These are phyloP conservation scores for Hanseniaspora uvarum DNA, from an alignment of 1,139 yeast genomes.

Conservation along the genomic window DNA sequence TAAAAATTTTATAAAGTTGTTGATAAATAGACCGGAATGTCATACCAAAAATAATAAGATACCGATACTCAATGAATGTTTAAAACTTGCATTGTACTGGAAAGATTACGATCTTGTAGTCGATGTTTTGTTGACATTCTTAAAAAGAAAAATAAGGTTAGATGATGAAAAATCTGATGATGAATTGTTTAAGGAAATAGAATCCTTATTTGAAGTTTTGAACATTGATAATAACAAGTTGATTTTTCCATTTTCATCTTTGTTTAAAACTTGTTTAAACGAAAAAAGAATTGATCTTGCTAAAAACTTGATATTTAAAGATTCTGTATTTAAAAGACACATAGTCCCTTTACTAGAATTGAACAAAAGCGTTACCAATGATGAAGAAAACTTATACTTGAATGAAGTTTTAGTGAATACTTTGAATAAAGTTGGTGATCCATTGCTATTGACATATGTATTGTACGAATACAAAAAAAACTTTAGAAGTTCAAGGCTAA, in stretches of 20 bases:
- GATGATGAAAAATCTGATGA: conserved; percentile 17
- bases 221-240: background rate
- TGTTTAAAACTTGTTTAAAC: conserved; percentile 13
- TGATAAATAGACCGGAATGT: conserved; percentile 44
- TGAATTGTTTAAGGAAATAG: conserved; percentile 9
- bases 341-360: conserved; percentile 45
- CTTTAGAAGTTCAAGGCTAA: conserved; percentile 45
- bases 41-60: conserved; percentile 34
- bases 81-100: conserved; percentile 49
- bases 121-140: conserved; percentile 23
- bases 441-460: conserved; percentile 54
- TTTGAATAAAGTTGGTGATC: conserved; percentile 56
- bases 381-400: conserved; percentile 34
- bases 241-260: conserved; percentile 10
- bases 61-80: conserved; percentile 35
- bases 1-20: conserved; percentile 45
- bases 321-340: conserved; percentile 54
- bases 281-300: conserved; percentile 74
- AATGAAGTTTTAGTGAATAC: conserved; percentile 58
- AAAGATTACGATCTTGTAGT: conserved; percentile 20
- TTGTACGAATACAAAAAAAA: conserved; percentile 43
- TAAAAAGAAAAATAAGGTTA: conserved; percentile 4
- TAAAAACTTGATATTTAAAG: conserved; percentile 53
- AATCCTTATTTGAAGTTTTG: background rate
- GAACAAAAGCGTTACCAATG: background rate